Percentiles rank a stretch among this genome's conserved stretches.
Evolutionary conservation across 1,284 basidiomycete genomes (phyloP).

Genomic region (Malassezia equina): DNA sequence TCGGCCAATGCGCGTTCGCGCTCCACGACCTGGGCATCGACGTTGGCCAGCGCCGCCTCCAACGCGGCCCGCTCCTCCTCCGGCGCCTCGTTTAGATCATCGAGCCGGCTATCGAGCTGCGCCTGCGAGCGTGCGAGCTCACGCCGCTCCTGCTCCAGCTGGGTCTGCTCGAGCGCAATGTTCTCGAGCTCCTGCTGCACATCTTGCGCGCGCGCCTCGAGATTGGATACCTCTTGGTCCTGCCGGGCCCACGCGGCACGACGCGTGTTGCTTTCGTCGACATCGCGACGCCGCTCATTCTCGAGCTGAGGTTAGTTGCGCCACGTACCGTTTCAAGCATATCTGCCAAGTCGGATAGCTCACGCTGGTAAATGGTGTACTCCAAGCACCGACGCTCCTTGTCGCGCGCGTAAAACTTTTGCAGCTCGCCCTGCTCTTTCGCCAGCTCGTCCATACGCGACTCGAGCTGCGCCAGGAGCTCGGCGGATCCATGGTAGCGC

Average conservation of each 20-base stretch:
- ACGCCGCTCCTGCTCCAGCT: slow-evolving; percentile 61
- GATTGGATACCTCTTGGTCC: slow-evolving; percentile 61
- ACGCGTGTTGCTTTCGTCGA: slow-evolving; percentile 68
- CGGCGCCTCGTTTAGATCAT: slow-evolving; percentile 59
- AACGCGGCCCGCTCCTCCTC: slow-evolving; percentile 49
- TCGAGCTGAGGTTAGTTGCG: slow-evolving; percentile 49
- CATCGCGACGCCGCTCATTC: slow-evolving; percentile 60
- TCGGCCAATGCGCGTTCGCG: slow-evolving; percentile 59
- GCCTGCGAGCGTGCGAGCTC: slow-evolving; percentile 55
- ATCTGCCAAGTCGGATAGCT: slow-evolving; percentile 75
- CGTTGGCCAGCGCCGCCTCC: slow-evolving; percentile 57
- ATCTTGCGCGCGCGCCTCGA: slow-evolving; percentile 63
- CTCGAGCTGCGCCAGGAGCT: slow-evolving; percentile 82
- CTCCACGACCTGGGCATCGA: slow-evolving; percentile 58
- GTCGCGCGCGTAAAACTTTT: slow-evolving; percentile 91
- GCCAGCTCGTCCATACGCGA: slow-evolving; percentile 80
- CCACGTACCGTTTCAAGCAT: slow-evolving; percentile 58
- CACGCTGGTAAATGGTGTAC: slow-evolving; percentile 83
- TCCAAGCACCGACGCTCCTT: slow-evolving; percentile 88
- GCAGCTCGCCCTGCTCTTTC: slow-evolving; percentile 92
- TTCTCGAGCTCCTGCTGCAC: slow-evolving; percentile 64
- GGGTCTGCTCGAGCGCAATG: slow-evolving; percentile 59
- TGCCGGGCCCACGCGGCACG: slow-evolving; percentile 70
- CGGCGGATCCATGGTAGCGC: slow-evolving; percentile 81
- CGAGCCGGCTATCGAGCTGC: slow-evolving; percentile 64